A percentile compares a stretch with the other conserved stretches of the same genome.
Conservation (phyloP, 2,329 filamentous ascomycete species). For the Cladophialophora carrionii region DNA sequence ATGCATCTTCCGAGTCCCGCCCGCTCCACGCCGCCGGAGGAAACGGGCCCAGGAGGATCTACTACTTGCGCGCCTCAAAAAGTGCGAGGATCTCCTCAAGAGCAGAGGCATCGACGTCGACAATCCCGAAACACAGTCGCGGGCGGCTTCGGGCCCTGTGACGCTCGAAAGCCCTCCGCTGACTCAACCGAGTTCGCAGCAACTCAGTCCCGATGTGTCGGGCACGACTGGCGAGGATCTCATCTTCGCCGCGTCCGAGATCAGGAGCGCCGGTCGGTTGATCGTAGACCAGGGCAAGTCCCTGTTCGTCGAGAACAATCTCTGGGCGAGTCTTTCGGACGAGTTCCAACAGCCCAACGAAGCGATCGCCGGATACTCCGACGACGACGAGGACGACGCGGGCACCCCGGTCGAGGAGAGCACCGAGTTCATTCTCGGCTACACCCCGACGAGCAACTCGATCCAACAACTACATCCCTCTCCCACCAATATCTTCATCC, state of each 20-base stretch:
- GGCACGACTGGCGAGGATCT: not conserved
- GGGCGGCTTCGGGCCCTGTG: not conserved
- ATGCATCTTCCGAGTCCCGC: constrained; percentile 44
- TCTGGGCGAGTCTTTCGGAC: constrained; percentile 37
- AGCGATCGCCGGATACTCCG: constrained; percentile 36
- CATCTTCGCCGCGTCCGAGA: constrained; percentile 12
- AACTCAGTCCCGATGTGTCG: constrained; percentile 10
- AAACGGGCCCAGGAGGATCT: constrained; percentile 38
- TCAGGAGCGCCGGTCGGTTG: constrained; percentile 26
- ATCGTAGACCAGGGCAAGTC: constrained; percentile 33
- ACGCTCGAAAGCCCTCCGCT: not conserved
- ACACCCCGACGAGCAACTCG: constrained; percentile 32
- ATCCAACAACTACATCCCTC: constrained; percentile 39
- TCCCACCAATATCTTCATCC: constrained; percentile 57
- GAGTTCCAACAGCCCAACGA: constrained; percentile 31
- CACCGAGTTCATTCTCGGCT: constrained; percentile 35
- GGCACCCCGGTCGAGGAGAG: constrained; percentile 30
- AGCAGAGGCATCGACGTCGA: constrained; percentile 36
- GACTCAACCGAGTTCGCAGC: constrained; percentile 1
- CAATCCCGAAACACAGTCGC: constrained; percentile 1
- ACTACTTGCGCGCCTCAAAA: constrained; percentile 35
- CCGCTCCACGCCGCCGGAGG: constrained; percentile 39
- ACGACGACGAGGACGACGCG: constrained; percentile 38
- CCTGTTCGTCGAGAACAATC: constrained; percentile 38
- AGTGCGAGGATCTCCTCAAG: constrained; percentile 36